Conservation (phyloP, 805 yeast genomes). For the Vanderwaltozyma polyspora region DNA sequence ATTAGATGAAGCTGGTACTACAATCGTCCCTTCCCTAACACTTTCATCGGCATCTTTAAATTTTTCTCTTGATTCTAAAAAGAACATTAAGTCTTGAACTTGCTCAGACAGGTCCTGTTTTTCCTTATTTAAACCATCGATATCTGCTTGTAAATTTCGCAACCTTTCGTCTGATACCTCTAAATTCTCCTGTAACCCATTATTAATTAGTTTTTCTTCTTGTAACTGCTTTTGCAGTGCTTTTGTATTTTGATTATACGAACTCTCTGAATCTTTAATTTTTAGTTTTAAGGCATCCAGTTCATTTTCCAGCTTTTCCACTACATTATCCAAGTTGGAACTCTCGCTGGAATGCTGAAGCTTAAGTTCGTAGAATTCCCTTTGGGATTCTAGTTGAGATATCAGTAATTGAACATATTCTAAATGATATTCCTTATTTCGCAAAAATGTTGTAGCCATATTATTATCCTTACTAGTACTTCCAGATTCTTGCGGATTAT, state of each 20-base stretch:
- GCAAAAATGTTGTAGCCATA: slow-evolving; percentile 18
- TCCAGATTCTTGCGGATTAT: background rate
- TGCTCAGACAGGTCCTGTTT: slow-evolving; percentile 49
- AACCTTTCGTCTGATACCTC: slow-evolving; percentile 33
- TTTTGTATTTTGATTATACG: slow-evolving; percentile 7
- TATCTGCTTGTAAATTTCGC: slow-evolving; percentile 26
- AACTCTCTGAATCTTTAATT: slow-evolving; percentile 11
- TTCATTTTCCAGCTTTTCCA: slow-evolving; percentile 8
- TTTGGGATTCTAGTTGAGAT: slow-evolving; percentile 74
- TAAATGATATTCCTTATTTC: slow-evolving; percentile 49
- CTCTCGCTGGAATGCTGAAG: slow-evolving; percentile 25
- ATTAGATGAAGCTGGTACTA: slow-evolving; percentile 26
- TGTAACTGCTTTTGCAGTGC: slow-evolving; percentile 14
- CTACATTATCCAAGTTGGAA: slow-evolving; percentile 21
- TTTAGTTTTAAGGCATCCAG: slow-evolving; percentile 10
- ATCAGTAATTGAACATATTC: slow-evolving; percentile 74
- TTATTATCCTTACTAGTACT: slow-evolving; percentile 9
- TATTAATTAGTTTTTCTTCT: slow-evolving; percentile 27
- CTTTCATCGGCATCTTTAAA: slow-evolving; percentile 62
- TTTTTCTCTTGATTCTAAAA: slow-evolving; percentile 59
- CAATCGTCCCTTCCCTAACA: slow-evolving; percentile 57
- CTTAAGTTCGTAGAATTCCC: slow-evolving; percentile 65
- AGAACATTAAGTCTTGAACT: slow-evolving; percentile 71
- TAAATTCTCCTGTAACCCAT: slow-evolving; percentile 39
- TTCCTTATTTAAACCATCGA: slow-evolving; percentile 27